These are phyloP conservation scores for Talaromyces wortmannii DNA, from an alignment of 495 filamentous ascomycete species.

Conservation along the genomic window DNA sequence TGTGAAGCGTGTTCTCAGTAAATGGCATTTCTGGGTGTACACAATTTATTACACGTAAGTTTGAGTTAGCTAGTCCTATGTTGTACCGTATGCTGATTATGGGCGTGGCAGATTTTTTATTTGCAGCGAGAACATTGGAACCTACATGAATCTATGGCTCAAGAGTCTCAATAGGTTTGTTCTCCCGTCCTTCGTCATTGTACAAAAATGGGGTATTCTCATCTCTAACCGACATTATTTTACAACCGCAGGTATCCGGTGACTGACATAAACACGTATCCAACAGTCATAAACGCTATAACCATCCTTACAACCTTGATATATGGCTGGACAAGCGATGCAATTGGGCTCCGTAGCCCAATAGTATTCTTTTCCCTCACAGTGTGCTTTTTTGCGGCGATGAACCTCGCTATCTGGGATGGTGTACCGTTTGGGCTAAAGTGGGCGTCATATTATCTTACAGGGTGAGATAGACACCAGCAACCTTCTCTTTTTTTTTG, in stretches of 20 bases:
- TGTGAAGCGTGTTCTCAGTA: neutral
- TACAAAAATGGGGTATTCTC: neutral
- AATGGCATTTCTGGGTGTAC: slow-evolving; percentile 2
- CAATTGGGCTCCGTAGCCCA: neutral
- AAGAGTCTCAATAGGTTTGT: neutral
- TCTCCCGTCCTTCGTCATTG: neutral
- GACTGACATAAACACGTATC: neutral
- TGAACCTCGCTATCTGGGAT: slow-evolving; percentile 1
- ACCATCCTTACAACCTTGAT: neutral
- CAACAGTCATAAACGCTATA: slow-evolving; percentile 1
- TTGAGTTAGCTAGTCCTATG: neutral
- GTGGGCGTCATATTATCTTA: slow-evolving; percentile 1
- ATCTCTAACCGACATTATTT: neutral
- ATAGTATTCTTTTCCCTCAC: neutral
- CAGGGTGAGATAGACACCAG: neutral
- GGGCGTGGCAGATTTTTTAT: neutral
- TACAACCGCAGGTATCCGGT: neutral
- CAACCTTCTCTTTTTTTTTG: neutral
- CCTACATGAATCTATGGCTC: slow-evolving; percentile 3
- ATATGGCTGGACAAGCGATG: slow-evolving; percentile 2
- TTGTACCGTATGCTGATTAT: neutral
- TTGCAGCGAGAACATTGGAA: slow-evolving; percentile 1
- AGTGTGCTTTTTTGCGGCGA: neutral
- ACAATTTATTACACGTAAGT: slow-evolving; percentile 1
- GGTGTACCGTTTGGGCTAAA: neutral